Conservation (phyloP, 116 monocot genomes). For the Phalaenopsis hybrid region DNA sequence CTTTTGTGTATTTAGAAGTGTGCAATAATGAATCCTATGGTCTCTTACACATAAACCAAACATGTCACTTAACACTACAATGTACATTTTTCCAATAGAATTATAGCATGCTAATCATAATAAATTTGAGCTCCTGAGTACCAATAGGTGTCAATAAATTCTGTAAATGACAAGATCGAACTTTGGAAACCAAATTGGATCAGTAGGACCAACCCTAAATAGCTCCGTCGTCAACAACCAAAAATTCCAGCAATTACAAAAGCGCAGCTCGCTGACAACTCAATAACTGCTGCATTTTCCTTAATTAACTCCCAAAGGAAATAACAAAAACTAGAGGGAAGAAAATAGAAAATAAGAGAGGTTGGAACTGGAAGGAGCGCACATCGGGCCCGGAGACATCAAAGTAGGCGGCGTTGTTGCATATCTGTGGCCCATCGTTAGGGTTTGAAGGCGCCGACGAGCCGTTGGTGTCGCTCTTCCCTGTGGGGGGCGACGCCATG, state of each 20-base stretch:
- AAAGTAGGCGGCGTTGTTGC: constrained; percentile 9
- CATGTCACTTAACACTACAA: too few relatives aligned
- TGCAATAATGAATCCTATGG: too few relatives aligned
- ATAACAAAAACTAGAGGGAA: not conserved
- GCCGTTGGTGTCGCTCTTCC: not conserved
- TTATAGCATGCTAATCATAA: not conserved
- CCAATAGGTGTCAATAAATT: not conserved
- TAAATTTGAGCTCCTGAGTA: not conserved
- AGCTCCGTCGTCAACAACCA: not conserved
- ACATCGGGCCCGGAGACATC: constrained; percentile 24
- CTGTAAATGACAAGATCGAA: not conserved
- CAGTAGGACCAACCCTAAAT: not conserved
- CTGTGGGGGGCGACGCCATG: not conserved
- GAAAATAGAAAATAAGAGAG: not conserved
- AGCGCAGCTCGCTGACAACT: not conserved
- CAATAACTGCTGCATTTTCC: not conserved
- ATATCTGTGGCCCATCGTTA: not conserved
- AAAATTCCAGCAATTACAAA: not conserved
- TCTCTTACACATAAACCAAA: too few relatives aligned
- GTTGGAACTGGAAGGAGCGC: not conserved
- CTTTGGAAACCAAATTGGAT: not conserved
- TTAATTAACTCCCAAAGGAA: not conserved
- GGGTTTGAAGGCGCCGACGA: constrained; percentile 2
- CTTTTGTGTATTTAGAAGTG: too few relatives aligned
- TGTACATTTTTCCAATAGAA: not conserved